These are phyloP conservation scores for Ramalina intermedia DNA, from an alignment of 495 filamentous ascomycete genomes.

Conservation along the genomic window DNA sequence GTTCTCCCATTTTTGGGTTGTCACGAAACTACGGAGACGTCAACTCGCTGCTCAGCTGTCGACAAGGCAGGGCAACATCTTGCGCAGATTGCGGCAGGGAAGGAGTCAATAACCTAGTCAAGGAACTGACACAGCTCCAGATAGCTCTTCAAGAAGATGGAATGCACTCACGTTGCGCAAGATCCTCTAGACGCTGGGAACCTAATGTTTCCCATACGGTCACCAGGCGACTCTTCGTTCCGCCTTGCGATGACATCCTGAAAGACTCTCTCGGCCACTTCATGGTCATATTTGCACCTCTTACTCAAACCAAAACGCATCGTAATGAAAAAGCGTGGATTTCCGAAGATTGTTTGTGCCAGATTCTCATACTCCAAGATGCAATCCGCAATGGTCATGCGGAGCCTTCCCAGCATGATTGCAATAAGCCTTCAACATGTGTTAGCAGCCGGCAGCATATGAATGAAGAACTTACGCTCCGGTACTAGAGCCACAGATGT, in stretches of 20 bases:
- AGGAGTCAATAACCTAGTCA: no score
- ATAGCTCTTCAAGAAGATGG: no score
- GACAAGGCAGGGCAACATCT: no score
- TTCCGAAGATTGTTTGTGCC: constrained; percentile 9
- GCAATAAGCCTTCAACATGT: constrained; percentile 6
- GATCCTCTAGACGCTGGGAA: constrained; percentile 4
- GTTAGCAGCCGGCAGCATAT: background rate
- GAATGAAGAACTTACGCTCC: constrained; percentile 6
- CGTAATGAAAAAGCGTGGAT: constrained; percentile 1
- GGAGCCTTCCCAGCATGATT: constrained; percentile 14
- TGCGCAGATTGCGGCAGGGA: no score
- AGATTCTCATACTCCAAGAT: constrained; percentile 7
- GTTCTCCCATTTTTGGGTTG: no score
- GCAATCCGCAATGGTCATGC: constrained; percentile 13
- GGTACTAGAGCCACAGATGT: constrained; percentile 11
- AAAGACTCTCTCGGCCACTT: constrained; percentile 3
- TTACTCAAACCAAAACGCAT: background rate
- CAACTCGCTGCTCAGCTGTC: no score
- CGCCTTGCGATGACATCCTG: constrained; percentile 10
- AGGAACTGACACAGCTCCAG: no score
- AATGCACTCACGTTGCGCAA: constrained; percentile 6
- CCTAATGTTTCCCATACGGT: background rate
- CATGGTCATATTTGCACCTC: constrained; percentile 4
- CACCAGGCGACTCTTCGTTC: background rate
- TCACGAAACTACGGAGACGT: no score